Evolutionary conservation across 2,329 filamentous ascomycete genomes (phyloP).

Genomic region (Apiospora rasikravindrae): DNA sequence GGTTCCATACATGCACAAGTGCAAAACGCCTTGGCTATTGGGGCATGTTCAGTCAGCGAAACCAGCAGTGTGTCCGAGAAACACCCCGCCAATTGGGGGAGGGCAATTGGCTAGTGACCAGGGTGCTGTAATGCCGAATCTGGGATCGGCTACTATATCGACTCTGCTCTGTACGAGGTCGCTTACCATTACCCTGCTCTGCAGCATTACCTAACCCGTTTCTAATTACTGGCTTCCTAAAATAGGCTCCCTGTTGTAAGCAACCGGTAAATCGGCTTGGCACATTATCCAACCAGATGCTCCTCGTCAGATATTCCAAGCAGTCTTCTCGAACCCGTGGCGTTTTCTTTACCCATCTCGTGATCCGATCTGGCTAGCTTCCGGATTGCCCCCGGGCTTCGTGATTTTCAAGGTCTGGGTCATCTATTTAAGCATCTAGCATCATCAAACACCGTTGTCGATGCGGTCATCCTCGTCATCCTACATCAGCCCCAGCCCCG

Average conservation of each 20-base stretch:
- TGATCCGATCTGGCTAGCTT: neutral
- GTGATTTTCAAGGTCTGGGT: neutral
- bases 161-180: slow-evolving; percentile 6
- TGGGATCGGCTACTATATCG: neutral
- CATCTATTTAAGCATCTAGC: neutral
- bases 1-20: neutral
- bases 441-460: neutral
- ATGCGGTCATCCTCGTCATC: slow-evolving; percentile 14
- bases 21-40: neutral
- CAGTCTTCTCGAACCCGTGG: neutral
- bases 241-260: neutral
- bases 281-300: neutral
- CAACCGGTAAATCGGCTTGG: neutral
- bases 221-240: neutral
- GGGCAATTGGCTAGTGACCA: neutral
- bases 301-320: neutral
- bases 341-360: neutral
- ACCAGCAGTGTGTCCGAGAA: neutral
- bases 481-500: slow-evolving; percentile 5
- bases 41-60: neutral
- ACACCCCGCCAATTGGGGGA: neutral
- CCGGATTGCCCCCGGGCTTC: neutral
- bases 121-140: neutral
- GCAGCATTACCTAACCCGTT: neutral
- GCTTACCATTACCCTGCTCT: neutral